Conservation (phyloP, 805 yeast species). For the Gaillardinia entomophila region DNA sequence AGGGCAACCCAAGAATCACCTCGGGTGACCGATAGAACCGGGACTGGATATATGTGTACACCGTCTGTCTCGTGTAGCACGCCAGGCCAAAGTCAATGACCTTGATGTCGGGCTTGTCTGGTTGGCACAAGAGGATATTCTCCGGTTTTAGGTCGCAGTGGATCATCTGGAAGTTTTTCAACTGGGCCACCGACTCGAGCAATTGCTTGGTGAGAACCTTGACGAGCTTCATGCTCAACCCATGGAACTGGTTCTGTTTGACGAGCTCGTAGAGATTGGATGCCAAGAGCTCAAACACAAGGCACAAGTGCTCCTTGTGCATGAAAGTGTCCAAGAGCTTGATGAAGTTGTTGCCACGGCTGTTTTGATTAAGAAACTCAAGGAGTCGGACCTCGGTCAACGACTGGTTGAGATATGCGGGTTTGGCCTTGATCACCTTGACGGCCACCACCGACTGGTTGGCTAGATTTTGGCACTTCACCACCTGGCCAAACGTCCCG, state of each 20-base stretch:
- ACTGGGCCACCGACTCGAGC: conserved; percentile 70
- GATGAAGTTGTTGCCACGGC: conserved; percentile 67
- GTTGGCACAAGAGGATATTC: conserved; percentile 73
- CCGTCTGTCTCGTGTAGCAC: conserved; percentile 83
- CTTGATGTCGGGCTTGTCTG: conserved; percentile 81
- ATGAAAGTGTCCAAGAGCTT: conserved; percentile 81
- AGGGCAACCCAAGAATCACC: conserved; percentile 85
- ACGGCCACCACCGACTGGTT: conserved; percentile 91
- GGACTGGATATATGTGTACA: conserved; percentile 88
- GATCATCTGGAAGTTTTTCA: conserved; percentile 78
- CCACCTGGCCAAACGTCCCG: conserved; percentile 98
- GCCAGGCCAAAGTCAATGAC: conserved; percentile 96
- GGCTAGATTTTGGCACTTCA: conserved; percentile 76
- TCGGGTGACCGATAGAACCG: conserved; percentile 94
- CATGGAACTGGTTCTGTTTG: conserved; percentile 90
- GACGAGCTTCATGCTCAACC: conserved; percentile 74
- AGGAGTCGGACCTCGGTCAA: conserved; percentile 83
- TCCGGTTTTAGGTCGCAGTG: conserved; percentile 98
- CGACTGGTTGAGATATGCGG: conserved; percentile 87
- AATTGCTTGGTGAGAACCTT: conserved; percentile 75
- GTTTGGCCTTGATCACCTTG: conserved; percentile 86
- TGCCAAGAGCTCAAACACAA: conserved; percentile 85
- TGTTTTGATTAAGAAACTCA: conserved; percentile 67
- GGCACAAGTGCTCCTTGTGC: conserved; percentile 87
- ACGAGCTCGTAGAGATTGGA: conserved; percentile 86